These are phyloP conservation scores for Neoscytalidium dimidiatum DNA, from an alignment of 2,329 filamentous ascomycete species.

Conservation along the genomic window DNA sequence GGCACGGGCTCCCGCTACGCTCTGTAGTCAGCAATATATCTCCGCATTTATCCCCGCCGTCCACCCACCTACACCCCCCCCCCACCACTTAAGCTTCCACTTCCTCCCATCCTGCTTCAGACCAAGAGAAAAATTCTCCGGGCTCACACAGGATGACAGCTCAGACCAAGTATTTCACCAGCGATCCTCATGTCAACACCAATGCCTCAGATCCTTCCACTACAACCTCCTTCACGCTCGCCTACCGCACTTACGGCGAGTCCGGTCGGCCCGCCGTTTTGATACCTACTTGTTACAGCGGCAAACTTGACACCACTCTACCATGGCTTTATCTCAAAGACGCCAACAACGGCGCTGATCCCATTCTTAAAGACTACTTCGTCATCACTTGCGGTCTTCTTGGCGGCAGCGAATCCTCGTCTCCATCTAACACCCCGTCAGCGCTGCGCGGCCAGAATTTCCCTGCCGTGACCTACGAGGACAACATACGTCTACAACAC, in stretches of 20 bases:
- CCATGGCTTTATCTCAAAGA: conserved; percentile 47
- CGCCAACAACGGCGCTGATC: conserved; percentile 35
- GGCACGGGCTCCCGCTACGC: not conserved
- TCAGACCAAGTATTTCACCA: conserved; percentile 29
- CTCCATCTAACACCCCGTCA: conserved; percentile 49
- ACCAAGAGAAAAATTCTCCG: no score
- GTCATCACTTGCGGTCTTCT: conserved; percentile 56
- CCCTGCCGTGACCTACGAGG: conserved; percentile 49
- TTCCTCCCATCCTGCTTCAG: not conserved
- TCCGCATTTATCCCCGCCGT: not conserved
- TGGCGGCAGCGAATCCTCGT: conserved; percentile 56
- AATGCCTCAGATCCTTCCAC: conserved; percentile 26
- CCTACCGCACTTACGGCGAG: conserved; percentile 48
- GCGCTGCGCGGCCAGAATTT: conserved; percentile 34
- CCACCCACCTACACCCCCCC: not conserved
- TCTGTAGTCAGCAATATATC: no score
- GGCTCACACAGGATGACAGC: conserved; percentile 5
- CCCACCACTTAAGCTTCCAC: not conserved
- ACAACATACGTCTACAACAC: conserved; percentile 56
- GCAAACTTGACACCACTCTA: conserved; percentile 52
- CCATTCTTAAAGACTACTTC: conserved; percentile 39
- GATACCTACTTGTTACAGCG: conserved; percentile 58
- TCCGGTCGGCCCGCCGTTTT: conserved; percentile 33
- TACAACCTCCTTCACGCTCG: conserved; percentile 31
- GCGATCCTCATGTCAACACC: conserved; percentile 27